Evolutionary conservation across 495 filamentous ascomycete genomes (phyloP), one percentile per base, ranked within the genome.

Genomic region (Penicillium daleae): DNA sequence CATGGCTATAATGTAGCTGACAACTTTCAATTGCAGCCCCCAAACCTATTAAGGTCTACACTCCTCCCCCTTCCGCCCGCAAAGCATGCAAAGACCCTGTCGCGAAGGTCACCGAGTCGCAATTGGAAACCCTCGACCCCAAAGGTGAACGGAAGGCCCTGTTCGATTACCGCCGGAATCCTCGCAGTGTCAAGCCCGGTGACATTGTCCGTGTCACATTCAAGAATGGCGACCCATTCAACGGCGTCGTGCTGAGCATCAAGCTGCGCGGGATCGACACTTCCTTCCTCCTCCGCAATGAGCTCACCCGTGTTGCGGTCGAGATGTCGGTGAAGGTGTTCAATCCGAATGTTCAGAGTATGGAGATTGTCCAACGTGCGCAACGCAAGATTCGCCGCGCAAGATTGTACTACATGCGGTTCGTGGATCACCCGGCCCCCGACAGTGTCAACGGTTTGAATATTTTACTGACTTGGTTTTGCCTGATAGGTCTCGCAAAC

Each of bases 311-410:
- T 57, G 85, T 95, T 6, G 91, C 92, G 50, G 92, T 97, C n/a
- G 95, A 99, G 86, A 93, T 97, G 92, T 97, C 92, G 85, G 91
- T 89, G 72, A 99, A 98, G 85, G 80, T 97, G 54, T 98, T 92
- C 80, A 89, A 83, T 64, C 93, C 93, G 62, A 91, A 90, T 73
- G 89, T 98, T 53, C 84, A 90, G 68, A 91, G 91, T 60, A 90
- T 99, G 69, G 96, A 99, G 80, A 88, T 99, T 65, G 90, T 98
- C 75, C 89, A 97, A 86, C 83, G 93, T 56, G 83, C 83, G 57
- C 81, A 83, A 75, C 93, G 90, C 88, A 85, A 92, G 76, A 90
- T 91, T 59, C 89, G 95, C 72, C 88, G 96, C 71, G 95, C 94
- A 22, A 82, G 92, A 63, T 82, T 98, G 73, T 96, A 90, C 69